Conservation (phyloP, 1,284 basidiomycete genomes). For the Xerocomus amazonicus region DNA sequence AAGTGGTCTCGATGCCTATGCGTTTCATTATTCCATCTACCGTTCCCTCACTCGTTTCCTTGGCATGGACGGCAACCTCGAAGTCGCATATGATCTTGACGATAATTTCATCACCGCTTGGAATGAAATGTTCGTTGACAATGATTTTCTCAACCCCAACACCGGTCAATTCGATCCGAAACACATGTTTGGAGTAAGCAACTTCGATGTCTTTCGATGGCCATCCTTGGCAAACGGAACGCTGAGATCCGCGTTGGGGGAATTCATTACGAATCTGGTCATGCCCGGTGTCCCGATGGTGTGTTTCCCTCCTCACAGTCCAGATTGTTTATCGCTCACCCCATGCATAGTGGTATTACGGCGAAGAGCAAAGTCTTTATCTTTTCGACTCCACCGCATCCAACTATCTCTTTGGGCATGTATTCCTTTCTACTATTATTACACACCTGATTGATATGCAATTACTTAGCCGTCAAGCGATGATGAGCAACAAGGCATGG, state of each 20-base stretch:
- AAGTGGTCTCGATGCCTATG: slow-evolving; percentile 70
- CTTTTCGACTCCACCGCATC: slow-evolving; percentile 77
- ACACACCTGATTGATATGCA: slow-evolving; percentile 1
- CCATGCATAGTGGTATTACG: slow-evolving; percentile 64
- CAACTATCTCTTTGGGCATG: slow-evolving; percentile 85
- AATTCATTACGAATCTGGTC: slow-evolving; percentile 74
- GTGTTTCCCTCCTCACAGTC: slow-evolving; percentile 20
- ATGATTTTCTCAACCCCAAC: slow-evolving; percentile 79
- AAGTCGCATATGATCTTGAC: slow-evolving; percentile 80
- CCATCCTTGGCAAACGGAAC: slow-evolving; percentile 82
- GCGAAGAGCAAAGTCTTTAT: slow-evolving; percentile 87
- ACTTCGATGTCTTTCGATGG: slow-evolving; percentile 94
- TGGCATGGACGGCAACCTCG: slow-evolving; percentile 89
- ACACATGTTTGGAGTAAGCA: slow-evolving; percentile 87
- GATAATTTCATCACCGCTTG: slow-evolving; percentile 81
- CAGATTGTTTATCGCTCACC: slow-evolving; percentile 6
- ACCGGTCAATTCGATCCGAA: slow-evolving; percentile 71
- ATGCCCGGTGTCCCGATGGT: slow-evolving; percentile 86
- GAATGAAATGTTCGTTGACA: slow-evolving; percentile 84
- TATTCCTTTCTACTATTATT: slow-evolving; percentile 4
- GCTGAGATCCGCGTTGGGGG: slow-evolving; percentile 67
- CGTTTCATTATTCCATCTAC: slow-evolving; percentile 92
- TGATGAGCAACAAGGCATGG: slow-evolving; percentile 83
- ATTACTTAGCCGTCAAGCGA: slow-evolving; percentile 75
- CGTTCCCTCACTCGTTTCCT: slow-evolving; percentile 80